These are phyloP conservation scores for Xylaria hypoxylon DNA, from an alignment of 2,329 filamentous ascomycete genomes.

Conservation along the genomic window DNA sequence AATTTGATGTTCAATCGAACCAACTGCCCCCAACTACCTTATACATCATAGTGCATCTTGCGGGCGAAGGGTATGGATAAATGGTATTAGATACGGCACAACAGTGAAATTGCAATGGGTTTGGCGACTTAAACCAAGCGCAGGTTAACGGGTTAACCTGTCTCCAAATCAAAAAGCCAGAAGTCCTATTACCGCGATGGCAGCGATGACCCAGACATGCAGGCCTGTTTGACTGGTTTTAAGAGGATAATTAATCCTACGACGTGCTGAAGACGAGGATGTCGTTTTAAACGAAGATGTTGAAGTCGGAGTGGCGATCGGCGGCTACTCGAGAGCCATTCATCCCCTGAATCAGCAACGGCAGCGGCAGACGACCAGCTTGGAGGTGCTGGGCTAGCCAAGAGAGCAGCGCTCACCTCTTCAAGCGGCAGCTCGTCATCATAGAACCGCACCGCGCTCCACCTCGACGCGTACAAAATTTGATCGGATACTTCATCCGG, in stretches of 20 bases:
- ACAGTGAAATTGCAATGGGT: too few species aligned
- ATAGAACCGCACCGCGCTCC: slow-evolving; percentile 43
- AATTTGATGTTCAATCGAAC: too few species aligned
- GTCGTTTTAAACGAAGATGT: slow-evolving; percentile 24
- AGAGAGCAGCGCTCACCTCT: slow-evolving; percentile 32
- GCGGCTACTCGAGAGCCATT: slow-evolving; percentile 25
- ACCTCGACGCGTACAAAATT: slow-evolving; percentile 35
- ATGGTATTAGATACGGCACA: too few species aligned
- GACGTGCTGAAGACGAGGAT: slow-evolving; percentile 30
- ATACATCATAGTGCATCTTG: too few species aligned
- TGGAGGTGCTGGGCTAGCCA: slow-evolving; percentile 41
- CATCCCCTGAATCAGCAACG: slow-evolving; percentile 33
- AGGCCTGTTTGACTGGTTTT: slow-evolving; percentile 5
- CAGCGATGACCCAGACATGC: slow-evolving; percentile 31
- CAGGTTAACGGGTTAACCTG: neutral
- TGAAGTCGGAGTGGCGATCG: slow-evolving; percentile 8
- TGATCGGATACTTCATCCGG: slow-evolving; percentile 38
- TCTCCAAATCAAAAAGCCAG: slow-evolving; percentile 29
- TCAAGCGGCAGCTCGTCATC: slow-evolving; percentile 34
- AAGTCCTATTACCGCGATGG: slow-evolving; percentile 32
- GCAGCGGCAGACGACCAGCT: slow-evolving; percentile 43
- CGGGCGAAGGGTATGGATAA: too few species aligned
- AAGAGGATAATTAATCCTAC: neutral
- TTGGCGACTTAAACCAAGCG: too few species aligned
- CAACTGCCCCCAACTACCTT: too few species aligned